phyloP scores from a whole-genome alignment of 1,139 yeast genomes.

The Entelexis sorbosivorans region DNA sequence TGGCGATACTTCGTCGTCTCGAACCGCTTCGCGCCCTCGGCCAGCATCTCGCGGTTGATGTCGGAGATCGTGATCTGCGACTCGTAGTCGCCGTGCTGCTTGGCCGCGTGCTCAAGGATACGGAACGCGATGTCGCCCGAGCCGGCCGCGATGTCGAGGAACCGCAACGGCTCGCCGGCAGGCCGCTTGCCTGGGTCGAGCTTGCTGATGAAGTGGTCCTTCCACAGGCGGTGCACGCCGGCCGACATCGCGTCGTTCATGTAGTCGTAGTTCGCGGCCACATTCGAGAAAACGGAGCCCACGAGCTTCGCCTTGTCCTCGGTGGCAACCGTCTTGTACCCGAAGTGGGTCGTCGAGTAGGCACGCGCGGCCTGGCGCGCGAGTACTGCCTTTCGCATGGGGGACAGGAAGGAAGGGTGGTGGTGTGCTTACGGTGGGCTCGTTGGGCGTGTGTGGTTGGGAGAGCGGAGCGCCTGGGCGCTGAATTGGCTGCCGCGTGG shows the following conservation, averaged over 20 bases:
- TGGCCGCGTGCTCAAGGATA: conserved; percentile 78
- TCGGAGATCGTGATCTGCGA: conserved; percentile 87
- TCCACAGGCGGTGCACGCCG: conserved; percentile 94
- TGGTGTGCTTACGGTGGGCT: neutral
- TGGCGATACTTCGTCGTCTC: conserved; percentile 36
- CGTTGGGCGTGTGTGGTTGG: neutral
- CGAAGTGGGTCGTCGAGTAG: conserved; percentile 69
- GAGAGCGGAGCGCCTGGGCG: too few relatives aligned
- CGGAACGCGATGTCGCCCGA: conserved; percentile 98
- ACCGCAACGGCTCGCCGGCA: conserved; percentile 71
- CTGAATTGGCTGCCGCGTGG: too few relatives aligned
- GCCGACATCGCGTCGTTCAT: conserved; percentile 98
- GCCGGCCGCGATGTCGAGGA: conserved; percentile 97
- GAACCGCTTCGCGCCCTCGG: conserved; percentile 76
- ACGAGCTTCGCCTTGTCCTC: conserved; percentile 75
- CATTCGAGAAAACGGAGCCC: conserved; percentile 83
- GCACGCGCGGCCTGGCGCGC: conserved; percentile 8
- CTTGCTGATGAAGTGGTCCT: conserved; percentile 73
- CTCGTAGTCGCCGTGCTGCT: conserved; percentile 59
- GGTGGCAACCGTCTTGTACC: conserved; percentile 72
- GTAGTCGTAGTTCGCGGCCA: conserved; percentile 84
- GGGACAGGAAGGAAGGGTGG: neutral
- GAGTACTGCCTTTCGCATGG: neutral
- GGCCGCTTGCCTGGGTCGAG: conserved; percentile 93
- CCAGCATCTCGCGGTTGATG: conserved; percentile 90